These are phyloP conservation scores for Fragaria iinumae DNA, from an alignment of 306 rosid species.

Conservation along the genomic window DNA sequence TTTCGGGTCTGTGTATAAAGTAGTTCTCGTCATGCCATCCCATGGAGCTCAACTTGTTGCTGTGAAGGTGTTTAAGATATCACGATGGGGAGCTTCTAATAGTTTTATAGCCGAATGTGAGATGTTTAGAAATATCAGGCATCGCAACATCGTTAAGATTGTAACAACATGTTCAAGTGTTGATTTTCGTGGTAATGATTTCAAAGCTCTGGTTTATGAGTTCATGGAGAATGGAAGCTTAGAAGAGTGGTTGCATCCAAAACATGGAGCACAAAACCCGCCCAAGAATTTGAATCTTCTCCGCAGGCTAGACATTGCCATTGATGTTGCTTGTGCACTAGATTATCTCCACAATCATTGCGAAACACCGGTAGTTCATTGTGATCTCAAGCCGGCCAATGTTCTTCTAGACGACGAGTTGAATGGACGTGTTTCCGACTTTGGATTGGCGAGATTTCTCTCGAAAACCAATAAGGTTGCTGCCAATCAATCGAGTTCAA, in stretches of 20 bases:
- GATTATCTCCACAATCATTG: background rate
- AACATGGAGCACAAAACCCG: background rate
- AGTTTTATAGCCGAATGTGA: background rate
- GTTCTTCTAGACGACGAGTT: background rate
- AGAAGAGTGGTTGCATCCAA: background rate
- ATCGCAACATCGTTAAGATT: background rate
- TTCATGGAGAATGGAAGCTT: constrained; percentile 3
- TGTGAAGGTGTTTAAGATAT: background rate
- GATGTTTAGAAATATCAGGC: background rate
- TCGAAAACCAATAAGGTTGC: background rate
- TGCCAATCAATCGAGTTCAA: background rate
- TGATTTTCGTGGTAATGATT: background rate
- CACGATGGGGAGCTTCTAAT: background rate
- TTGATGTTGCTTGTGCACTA: background rate
- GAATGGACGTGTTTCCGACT: background rate
- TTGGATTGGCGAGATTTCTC: background rate
- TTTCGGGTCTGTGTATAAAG: background rate
- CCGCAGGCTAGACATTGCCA: background rate
- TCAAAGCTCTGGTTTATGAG: background rate
- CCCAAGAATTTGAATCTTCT: background rate
- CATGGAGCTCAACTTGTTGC: background rate
- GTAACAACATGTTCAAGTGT: background rate
- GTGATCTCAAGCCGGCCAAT: background rate
- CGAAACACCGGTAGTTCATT: background rate
- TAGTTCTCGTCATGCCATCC: background rate